Base-by-base conservation (phyloP, 345 rosid species). In the Camelina neglecta region DNA sequence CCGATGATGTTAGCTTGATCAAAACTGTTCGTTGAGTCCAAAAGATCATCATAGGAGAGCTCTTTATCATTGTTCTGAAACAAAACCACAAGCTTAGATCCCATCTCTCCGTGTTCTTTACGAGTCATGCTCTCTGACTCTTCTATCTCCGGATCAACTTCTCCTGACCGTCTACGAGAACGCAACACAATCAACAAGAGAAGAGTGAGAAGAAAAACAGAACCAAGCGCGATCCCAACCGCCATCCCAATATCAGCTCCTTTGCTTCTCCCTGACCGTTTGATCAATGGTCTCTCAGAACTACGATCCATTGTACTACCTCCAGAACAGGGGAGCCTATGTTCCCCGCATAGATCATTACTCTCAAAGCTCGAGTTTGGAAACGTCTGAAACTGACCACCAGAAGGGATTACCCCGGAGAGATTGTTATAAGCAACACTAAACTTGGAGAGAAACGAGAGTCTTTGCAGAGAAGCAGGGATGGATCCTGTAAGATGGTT, bases 321-420 rank as follows among this genome's bases (percentile, higher is more conserved):
- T 49, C 1, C 60, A 3, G 36, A 51, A 83, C 98, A 90, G 26
- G 71, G 73, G 51, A 68, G 64, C 67, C 83, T 63, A 20, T 86
- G 91, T 23, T 89, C 91, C 18, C 96, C 96, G n/a, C 98, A 91
- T 11, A 93, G 93, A 56, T 60, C 21, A 58, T 89, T 93, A 23
- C 84, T 91, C 80, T 89, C 96, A 6, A 90, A 91, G 83, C 98
- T 91, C 49, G 97, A 84, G 74, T 84, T 87, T 4, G 95, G 92
- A 47, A 93, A 93, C 36, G 89, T 89, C 60, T 42, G 81, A 79
- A 93, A 90, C 79, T 93, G 98, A 68, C 86, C 85, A 66, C 84
- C 89, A 0, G 69, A 65, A 13, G 97, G 96, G 16, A 92, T 85
- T 42, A 12, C 74, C 48, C 97, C 97, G 1, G 47, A 59, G 10